These are phyloP conservation scores for Tanacetum coccineum DNA, from an alignment of 129 eudicot genomes.

Conservation along the genomic window DNA sequence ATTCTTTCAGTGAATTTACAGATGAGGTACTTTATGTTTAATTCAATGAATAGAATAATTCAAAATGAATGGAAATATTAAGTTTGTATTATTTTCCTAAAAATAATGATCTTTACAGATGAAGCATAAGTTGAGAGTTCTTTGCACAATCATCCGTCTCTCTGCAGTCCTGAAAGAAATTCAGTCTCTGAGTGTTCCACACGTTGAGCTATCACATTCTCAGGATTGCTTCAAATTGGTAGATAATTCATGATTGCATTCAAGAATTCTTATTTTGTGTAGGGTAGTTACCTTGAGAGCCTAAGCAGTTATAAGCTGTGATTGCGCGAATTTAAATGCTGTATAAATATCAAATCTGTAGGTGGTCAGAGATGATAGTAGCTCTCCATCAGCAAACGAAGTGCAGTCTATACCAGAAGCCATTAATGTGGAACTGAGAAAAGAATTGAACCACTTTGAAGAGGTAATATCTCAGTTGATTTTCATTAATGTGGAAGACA, in stretches of 20 bases:
- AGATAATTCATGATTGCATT: conserved; percentile 17
- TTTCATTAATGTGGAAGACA: not conserved
- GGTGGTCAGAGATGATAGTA: conserved; percentile 41
- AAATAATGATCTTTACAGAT: conserved; percentile 25
- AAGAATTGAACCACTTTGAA: conserved; percentile 64
- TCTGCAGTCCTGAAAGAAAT: conserved; percentile 46
- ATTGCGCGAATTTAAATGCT: conserved; percentile 12
- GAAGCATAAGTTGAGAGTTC: conserved; percentile 61
- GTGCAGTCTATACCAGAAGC: conserved; percentile 31
- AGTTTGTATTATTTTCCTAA: not conserved
- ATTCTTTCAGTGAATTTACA: conserved; percentile 46
- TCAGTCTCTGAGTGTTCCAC: conserved; percentile 31
- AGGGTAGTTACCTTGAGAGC: too few species aligned
- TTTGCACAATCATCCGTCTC: conserved; percentile 65
- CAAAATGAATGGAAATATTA: not conserved
- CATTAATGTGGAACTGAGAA: conserved; percentile 36
- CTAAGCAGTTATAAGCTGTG: not conserved
- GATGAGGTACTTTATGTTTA: conserved; percentile 44
- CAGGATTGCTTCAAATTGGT: conserved; percentile 68
- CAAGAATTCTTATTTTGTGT: too few species aligned
- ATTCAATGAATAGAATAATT: conserved; percentile 8
- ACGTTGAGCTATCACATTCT: conserved; percentile 43
- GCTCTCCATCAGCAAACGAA: conserved; percentile 11
- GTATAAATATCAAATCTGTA: conserved; percentile 4
- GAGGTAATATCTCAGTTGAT: conserved; percentile 38